A percentile compares a stretch with the other conserved stretches of the same genome.
Evolutionary conservation across 208 protist species (phyloP).

Genomic region (Trypanosoma melophagium): DNA sequence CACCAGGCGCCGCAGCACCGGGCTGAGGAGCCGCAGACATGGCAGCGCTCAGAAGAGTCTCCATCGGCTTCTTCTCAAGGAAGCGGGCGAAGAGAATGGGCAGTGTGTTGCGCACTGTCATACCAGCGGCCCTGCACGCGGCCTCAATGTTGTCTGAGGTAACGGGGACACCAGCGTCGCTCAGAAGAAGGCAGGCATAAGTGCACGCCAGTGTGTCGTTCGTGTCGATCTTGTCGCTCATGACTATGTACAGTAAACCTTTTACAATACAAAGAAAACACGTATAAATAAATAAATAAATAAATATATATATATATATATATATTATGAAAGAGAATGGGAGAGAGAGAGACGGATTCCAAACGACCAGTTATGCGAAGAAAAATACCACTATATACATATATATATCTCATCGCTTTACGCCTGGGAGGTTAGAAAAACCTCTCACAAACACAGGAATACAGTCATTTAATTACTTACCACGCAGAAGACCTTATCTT

Average conservation of each 20-base stretch:
- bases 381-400: no score
- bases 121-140: slow-evolving; percentile 66
- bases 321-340: slow-evolving; percentile 9
- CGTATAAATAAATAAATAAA: slow-evolving; percentile 1
- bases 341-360: neutral
- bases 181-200: slow-evolving; percentile 79
- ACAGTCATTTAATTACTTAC: no score
- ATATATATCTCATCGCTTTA: no score
- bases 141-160: slow-evolving; percentile 75
- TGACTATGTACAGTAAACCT: slow-evolving; percentile 27
- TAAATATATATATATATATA: neutral
- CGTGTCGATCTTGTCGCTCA: slow-evolving; percentile 47
- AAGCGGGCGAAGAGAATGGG: slow-evolving; percentile 84
- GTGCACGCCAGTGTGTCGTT: slow-evolving; percentile 81
- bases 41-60: slow-evolving; percentile 59
- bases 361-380: no score
- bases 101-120: slow-evolving; percentile 68
- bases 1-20: slow-evolving; percentile 35
- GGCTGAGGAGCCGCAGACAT: slow-evolving; percentile 46
- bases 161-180: slow-evolving; percentile 67
- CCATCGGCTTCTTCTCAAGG: slow-evolving; percentile 80
- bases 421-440: no score
- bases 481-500: no score
- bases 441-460: no score
- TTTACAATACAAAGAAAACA: neutral